phyloP scores from a whole-genome alignment of 257 asterid species.

The Mitragyna speciosa region DNA sequence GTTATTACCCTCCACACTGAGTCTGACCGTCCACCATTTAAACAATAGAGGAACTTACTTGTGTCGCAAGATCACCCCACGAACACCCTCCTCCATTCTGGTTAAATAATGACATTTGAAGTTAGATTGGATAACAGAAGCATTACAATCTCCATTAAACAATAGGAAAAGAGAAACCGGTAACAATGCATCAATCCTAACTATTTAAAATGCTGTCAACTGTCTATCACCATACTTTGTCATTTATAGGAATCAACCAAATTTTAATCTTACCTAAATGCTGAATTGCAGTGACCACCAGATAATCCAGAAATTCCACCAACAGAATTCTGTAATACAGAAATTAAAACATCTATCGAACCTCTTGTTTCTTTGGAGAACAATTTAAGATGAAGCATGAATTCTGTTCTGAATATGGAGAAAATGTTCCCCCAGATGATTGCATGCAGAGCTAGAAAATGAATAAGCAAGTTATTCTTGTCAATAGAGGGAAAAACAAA shows the following conservation, averaged over 20 bases:
- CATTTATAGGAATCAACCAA: too few species aligned
- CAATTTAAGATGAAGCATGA: not conserved
- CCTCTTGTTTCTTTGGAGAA: not conserved
- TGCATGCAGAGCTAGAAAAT: not conserved
- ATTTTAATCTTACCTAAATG: constrained; percentile 46
- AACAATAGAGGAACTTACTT: constrained; percentile 46
- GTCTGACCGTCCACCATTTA: too few species aligned
- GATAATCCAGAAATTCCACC: constrained; percentile 92
- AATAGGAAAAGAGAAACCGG: constrained; percentile 2
- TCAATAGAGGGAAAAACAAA: not conserved
- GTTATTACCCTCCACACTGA: not conserved
- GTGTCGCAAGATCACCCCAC: constrained; percentile 89
- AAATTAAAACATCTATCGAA: constrained; percentile 22
- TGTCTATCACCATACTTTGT: too few species aligned
- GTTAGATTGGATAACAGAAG: constrained; percentile 8
- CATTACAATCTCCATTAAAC: too few species aligned
- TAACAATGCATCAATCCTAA: too few species aligned
- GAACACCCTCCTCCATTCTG: constrained; percentile 64
- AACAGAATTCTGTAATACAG: constrained; percentile 77
- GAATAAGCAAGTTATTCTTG: not conserved
- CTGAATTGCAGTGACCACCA: constrained; percentile 77
- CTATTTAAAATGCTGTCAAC: too few species aligned
- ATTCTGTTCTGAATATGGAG: too few species aligned
- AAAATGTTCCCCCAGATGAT: too few species aligned
- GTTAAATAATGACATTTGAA: constrained; percentile 22